phyloP scores from a whole-genome alignment of 176 grass and related monocot species.

The Alopecurus myosuroides region DNA sequence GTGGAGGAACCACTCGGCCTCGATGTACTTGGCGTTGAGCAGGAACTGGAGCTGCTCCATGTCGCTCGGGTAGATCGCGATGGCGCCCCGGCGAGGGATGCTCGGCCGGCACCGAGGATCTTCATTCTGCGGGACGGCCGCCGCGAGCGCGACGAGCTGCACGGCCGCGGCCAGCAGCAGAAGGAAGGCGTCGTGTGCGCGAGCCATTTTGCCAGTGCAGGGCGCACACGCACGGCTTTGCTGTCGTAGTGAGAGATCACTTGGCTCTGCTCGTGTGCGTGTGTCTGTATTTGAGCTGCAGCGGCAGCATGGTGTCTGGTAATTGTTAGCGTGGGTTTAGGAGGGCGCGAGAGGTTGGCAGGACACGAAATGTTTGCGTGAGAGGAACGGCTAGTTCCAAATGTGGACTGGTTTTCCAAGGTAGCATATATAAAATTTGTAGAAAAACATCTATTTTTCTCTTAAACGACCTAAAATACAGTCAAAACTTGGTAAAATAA shows the following conservation, averaged over 20 bases:
- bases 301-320: background rate
- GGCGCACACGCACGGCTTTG: background rate
- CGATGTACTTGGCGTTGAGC: conserved; percentile 74
- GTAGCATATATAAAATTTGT: background rate
- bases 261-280: background rate
- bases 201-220: conserved; percentile 8
- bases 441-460: background rate
- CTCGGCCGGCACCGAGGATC: conserved; percentile 31
- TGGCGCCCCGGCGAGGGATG: conserved; percentile 15
- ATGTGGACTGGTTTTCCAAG: background rate
- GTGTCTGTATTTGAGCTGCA: conserved; percentile 3
- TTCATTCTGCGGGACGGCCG: background rate
- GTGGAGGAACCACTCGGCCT: conserved; percentile 82
- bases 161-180: background rate
- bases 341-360: background rate
- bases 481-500: background rate
- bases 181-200: background rate
- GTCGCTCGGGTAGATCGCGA: conserved; percentile 53
- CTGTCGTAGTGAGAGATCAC: background rate
- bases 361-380: conserved; percentile 16
- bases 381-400: background rate
- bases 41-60: conserved; percentile 75
- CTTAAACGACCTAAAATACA: background rate
- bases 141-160: background rate
- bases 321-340: conserved; percentile 30